These are phyloP conservation scores for Penicillium robsamsonii DNA, from an alignment of 495 filamentous ascomycete species.

Conservation along the genomic window DNA sequence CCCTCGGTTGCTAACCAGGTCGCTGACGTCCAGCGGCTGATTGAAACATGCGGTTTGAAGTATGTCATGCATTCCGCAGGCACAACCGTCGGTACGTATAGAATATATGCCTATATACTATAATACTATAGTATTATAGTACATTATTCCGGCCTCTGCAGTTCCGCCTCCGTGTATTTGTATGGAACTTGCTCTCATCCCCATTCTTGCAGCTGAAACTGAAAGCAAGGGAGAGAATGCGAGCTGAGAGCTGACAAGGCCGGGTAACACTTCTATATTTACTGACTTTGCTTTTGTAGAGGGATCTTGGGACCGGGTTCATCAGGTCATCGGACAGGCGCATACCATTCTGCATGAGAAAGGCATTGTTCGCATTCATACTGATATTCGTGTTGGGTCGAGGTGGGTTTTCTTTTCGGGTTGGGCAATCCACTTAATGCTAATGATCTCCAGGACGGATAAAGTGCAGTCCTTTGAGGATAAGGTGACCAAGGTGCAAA, in stretches of 20 bases:
- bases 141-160: not conserved
- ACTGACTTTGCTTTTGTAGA: constrained; percentile 49
- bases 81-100: constrained; percentile 77
- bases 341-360: constrained; percentile 79
- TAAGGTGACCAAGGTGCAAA: constrained; percentile 63
- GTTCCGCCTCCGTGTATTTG: not conserved
- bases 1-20: constrained; percentile 85
- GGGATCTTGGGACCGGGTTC: constrained; percentile 87
- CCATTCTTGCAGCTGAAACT: not conserved
- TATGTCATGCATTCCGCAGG: constrained; percentile 91
- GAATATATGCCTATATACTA: not conserved
- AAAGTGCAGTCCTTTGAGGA: constrained; percentile 65
- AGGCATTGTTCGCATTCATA: constrained; percentile 81
- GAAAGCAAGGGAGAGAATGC: not conserved
- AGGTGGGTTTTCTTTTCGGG: constrained; percentile 52
- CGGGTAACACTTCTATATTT: not conserved
- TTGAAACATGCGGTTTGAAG: constrained; percentile 72
- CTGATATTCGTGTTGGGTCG: constrained; percentile 82
- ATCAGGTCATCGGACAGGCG: constrained; percentile 84
- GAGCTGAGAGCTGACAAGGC: not conserved
- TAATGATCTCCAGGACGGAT: constrained; percentile 52
- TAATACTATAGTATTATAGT: not conserved
- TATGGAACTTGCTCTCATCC: not conserved
- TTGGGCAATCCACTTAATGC: not conserved
- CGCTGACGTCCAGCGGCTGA: constrained; percentile 82